Base-by-base conservation (phyloP, 1,284 basidiomycete species). In the Coriolopsis trogii region DNA sequence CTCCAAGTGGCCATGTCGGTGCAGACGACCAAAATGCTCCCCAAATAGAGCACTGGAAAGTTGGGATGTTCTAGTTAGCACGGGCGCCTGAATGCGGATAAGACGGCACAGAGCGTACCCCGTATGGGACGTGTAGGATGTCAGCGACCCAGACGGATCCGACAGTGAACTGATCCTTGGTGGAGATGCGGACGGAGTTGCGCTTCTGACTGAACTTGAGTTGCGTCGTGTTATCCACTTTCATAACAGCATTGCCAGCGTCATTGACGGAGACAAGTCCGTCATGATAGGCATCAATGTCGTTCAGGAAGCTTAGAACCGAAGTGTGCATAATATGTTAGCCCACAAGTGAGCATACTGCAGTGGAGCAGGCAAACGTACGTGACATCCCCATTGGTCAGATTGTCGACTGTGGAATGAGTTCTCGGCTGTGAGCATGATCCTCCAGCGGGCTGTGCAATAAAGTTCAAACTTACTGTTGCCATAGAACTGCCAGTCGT, bases 11-110 rank as follows among this genome's bases (percentile, higher is more conserved):
- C 87, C 87, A 88, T 25, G 70, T 65, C 6, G 75, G 70, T 2
- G 84, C 79, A 60, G 81, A 79, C n/a, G 79, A 78, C 82, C 82
- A 84, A 73, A 77, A 86, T 10, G 84, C 83, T 16, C 86, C 84
- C 87, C 87, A 89, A 15, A 88, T 85, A 4, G 86, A 87, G 65
- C 85, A 88, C 82, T 86, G 51, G 20, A 33, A 28, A 24, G 42
- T 23, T 29, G 43, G 44, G 44, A n/a, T n/a, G n/a, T n/a, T n/a
- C n/a, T 23, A n/a, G 37, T 58, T 26, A 49, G 49, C 48, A 33
- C 18, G 24, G 40, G 30, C 29, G 30, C 16, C 38, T 29, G 18
- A 25, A 34, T 31, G 24, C 9, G 10, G 36, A 21, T 28, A 46
- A 25, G 21, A 25, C 16, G 25, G n/a, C 46, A 53, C 16, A 37